phyloP scores from a whole-genome alignment of 2,329 filamentous ascomycete species.

The Aaosphaeria arxii region DNA sequence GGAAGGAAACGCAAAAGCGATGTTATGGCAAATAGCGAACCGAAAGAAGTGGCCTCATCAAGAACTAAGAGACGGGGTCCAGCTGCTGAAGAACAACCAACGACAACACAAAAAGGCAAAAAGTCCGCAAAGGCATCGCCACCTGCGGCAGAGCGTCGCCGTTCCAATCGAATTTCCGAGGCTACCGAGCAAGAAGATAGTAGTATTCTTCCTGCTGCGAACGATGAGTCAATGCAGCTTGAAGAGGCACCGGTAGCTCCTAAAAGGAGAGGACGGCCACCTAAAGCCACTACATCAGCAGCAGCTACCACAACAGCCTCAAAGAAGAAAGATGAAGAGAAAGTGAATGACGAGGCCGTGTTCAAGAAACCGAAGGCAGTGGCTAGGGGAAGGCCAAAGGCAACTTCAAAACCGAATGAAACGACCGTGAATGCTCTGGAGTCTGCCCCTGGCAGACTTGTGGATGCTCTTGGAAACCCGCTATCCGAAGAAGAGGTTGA shows the following conservation, averaged over 20 bases:
- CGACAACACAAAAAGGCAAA: not conserved
- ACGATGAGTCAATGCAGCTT: conserved; percentile 15
- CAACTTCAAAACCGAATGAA: conserved; percentile 19
- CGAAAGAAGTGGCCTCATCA: conserved; percentile 9
- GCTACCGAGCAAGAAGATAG: conserved; percentile 25
- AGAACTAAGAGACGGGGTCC: conserved; percentile 16
- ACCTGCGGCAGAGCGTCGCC: conserved; percentile 11
- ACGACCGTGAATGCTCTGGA: conserved; percentile 12
- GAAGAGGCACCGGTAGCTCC: conserved; percentile 3
- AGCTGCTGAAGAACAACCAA: not conserved
- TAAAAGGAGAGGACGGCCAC: not conserved
- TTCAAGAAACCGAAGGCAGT: conserved; percentile 27
- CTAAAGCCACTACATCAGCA: conserved; percentile 6
- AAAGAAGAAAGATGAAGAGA: conserved; percentile 19
- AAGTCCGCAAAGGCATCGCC: conserved; percentile 1
- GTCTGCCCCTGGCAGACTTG: conserved; percentile 20
- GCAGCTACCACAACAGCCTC: conserved; percentile 14
- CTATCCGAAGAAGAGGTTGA: conserved; percentile 31
- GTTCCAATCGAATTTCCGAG: conserved; percentile 26
- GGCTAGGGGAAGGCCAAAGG: conserved; percentile 19
- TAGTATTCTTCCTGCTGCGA: conserved; percentile 11
- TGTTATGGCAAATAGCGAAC: conserved; percentile 12
- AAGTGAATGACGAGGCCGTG: conserved; percentile 8
- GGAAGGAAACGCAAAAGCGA: conserved; percentile 10
- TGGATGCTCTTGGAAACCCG: conserved; percentile 29